Conservation (phyloP, 805 yeast species). For the Priceomyces melissophilus region DNA sequence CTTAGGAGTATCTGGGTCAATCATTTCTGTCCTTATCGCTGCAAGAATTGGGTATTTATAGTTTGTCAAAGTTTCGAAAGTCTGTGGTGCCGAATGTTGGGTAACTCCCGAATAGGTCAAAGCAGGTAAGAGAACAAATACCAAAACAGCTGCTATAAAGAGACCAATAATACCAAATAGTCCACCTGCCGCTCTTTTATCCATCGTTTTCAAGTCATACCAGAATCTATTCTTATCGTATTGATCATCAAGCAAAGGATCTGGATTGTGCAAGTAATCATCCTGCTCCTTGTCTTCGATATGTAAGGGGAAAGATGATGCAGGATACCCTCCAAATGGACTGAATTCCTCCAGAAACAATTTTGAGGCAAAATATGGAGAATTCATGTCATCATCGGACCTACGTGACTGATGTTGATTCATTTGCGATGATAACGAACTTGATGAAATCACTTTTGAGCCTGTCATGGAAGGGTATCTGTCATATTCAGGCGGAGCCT, state of each 20-base stretch:
- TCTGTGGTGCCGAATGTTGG: constrained; percentile 19
- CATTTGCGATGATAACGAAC: constrained; percentile 24
- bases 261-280: constrained; percentile 94
- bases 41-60: constrained; percentile 55
- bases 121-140: constrained; percentile 80
- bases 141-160: constrained; percentile 54
- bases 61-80: constrained; percentile 46
- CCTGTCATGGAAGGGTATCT: constrained; percentile 64
- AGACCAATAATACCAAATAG: constrained; percentile 57
- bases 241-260: constrained; percentile 87
- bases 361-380: constrained; percentile 18
- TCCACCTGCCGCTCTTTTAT: constrained; percentile 59
- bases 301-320: constrained; percentile 82
- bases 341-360: constrained; percentile 54
- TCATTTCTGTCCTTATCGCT: constrained; percentile 55
- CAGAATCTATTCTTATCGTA: constrained; percentile 68
- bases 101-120: constrained; percentile 76
- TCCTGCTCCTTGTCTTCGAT: constrained; percentile 94
- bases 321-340: constrained; percentile 98
- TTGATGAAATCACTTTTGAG: constrained; percentile 55
- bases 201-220: constrained; percentile 64
- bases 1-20: constrained; percentile 71
- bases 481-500: constrained; percentile 56
- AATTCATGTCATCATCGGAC: constrained; percentile 18
- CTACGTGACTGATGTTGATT: not conserved